Base-by-base conservation (phyloP, 345 rosid species). In the Syzygium aqueum region DNA sequence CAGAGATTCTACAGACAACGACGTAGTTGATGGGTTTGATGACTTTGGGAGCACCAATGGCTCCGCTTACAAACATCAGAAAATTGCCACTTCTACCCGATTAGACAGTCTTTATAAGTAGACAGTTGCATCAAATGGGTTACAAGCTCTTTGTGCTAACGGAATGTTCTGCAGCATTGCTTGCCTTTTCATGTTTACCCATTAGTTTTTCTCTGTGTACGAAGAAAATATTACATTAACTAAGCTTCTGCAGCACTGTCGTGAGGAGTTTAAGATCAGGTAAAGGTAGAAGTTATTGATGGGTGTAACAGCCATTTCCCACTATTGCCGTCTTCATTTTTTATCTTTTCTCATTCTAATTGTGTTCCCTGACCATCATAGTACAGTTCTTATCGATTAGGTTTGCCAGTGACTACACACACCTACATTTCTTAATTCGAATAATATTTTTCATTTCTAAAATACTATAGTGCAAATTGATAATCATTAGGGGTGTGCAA, bases 51-150 rank as follows among this genome's bases (percentile, higher is more conserved):
- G 84, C 84, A 28, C 84, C 87, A 91, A 92, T 88, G 97, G 95
- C 56, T 87, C 93, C 59, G 46, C 84, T 17, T 46, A 53, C 86
- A 85, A 85, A 77, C 49, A 83, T 90, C 67, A 93, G 91, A 84
- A 92, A 90, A 90, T 91, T 95, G 86, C 97, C 95, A 78, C 85
- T 94, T 57, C 91, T 95, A 78, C 94, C 96, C 46, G 94, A 94
- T 65, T 90, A 92, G 87, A 86, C 61, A 40, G 27, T 28, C 43
- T 5, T 43, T 43, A 50, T 78, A 57, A 86, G 84, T 40, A 86
- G n/a, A 27, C 61, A 43, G 9, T 54, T 16, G 67, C 59, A 6
- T 59, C 65, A 59, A 59, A 59, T 59, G 65, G 65, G 63, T 59
- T 59, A 59, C 30, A 59, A 25, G 65, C 65, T 27, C 14, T 25